These are phyloP conservation scores for Pythium utonaiense DNA, from an alignment of 352 stramenopile genomes.

Conservation along the genomic window DNA sequence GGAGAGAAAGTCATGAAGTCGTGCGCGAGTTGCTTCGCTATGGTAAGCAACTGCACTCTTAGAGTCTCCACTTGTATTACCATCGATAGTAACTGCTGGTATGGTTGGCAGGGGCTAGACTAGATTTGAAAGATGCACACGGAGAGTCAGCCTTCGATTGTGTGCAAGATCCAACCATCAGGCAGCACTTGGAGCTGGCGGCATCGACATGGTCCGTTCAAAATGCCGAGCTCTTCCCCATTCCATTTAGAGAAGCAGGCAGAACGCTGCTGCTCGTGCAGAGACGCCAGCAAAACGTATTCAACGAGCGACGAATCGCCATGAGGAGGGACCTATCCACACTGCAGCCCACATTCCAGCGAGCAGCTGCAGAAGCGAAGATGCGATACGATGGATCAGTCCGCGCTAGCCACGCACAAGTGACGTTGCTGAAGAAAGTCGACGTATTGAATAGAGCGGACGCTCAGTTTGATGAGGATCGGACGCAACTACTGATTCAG, in stretches of 20 bases:
- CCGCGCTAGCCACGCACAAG: constrained; percentile 29
- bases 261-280: constrained; percentile 37
- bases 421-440: constrained; percentile 39
- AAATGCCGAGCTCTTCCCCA: constrained; percentile 38
- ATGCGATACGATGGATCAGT: constrained; percentile 47
- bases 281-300: constrained; percentile 31
- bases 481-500: constrained; percentile 20
- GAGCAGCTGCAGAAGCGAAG: constrained; percentile 44
- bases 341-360: constrained; percentile 32
- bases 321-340: constrained; percentile 28
- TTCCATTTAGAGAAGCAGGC: constrained; percentile 34
- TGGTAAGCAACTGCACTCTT: no score
- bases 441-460: constrained; percentile 33
- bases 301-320: constrained; percentile 16
- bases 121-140: constrained; percentile 40
- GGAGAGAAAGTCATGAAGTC: constrained; percentile 31
- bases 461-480: constrained; percentile 32
- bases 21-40: constrained; percentile 57
- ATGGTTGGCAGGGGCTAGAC: constrained; percentile 28
- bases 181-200: constrained; percentile 31
- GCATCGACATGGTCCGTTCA: constrained; percentile 13
- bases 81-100: no score
- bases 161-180: constrained; percentile 32
- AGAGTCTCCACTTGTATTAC: neutral
- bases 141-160: constrained; percentile 47